Evolutionary conservation across 2,329 filamentous ascomycete genomes (phyloP), one percentile per base, ranked within the genome.

Genomic region (Beauveria sp.): DNA sequence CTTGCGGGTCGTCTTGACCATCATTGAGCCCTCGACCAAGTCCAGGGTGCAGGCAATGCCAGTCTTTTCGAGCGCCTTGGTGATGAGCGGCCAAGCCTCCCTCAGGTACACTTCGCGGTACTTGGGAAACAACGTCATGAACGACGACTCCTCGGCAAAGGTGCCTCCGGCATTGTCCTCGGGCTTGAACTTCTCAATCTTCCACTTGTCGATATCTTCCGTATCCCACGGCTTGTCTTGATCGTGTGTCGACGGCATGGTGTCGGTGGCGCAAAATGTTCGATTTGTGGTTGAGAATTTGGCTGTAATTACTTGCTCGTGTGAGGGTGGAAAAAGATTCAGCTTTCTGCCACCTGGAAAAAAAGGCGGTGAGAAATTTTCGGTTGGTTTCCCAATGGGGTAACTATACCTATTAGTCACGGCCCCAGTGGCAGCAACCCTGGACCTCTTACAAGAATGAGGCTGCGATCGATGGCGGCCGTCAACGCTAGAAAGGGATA

Each of bases 141-240:
- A 99, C 5, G 90, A 92, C 1, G 91, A 96, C 78, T 98, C 95
- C 75, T 99, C 93, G 58, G 87, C 83, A 73, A 99, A 96, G 22
- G 89, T 88, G 66, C 95, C 95, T 60, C 85, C 91, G 38, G 79
- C 77, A 76, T 98, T 98, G 77, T 98, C 89, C 66, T 90, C 86
- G 54, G 90, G 84, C 47, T 86, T 93, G 77, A 98, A 98, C 30
- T 86, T 77, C 45, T 96, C 92, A 69, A 93, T 79, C 86, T 92
- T 93, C 92, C 92, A 98, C 75, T 97, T 96, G 78, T 98, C 93
- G 66, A 98, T 91, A 70, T 97, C 95, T 65, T 96, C 93, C 61
- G 93, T 96, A 70, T 97, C 93, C 93, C 93, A 96, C 60, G 91
- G 90, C 75, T 96, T 96, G 3, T 96, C 91, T 67, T 85, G 88